Base-by-base conservation (phyloP, 805 yeast genomes). In the Kregervanrija delftensis region DNA sequence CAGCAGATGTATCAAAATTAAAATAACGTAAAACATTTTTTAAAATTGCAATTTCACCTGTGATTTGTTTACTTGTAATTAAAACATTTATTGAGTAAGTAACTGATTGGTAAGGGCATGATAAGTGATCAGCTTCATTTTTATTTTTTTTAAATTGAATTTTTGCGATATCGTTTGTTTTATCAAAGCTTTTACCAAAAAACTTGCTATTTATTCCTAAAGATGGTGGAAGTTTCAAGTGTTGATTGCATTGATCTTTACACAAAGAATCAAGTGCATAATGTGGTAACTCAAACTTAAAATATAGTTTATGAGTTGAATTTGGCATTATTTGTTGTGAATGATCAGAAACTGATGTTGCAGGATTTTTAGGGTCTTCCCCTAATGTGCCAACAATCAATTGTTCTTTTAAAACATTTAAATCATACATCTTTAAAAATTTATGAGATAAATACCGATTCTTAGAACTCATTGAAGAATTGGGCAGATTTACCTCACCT, bases 281-380 rank as follows among this genome's bases (percentile, higher is more conserved):
- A 11, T 61, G 54, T 0, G 86, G 86, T 40, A 80, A 67, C 53
- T 68, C 73, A 56, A 80, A 80, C 16, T 73, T 68, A 53, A 80
- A 77, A 46, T 67, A 71, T 56, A 80, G 79, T 54, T 78, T 79
- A 51, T 76, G 72, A 43, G 63, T 69, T 1, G 51, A 54, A 16
- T 71, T 64, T 0, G 84, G 82, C 35, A 60, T 55, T 10, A 80
- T 55, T 1, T 66, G 51, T 50, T 77, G 59, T 35, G 66, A 69
- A 44, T 68, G 59, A 0, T 75, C 72, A 5, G 79, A 56, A 1
- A 82, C 72, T 15, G 57, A 48, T 3, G 34, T 17, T 1, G 65
- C 47, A 13, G 50, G 49, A 47, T 64, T 66, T 14, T 36, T 35
- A 33, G 43, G 41, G 33, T 57, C 61, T 12, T 31, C 22, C 30